Conservation (phyloP, 2,329 filamentous ascomycete genomes). For the Scedosporium dehoogii region DNA sequence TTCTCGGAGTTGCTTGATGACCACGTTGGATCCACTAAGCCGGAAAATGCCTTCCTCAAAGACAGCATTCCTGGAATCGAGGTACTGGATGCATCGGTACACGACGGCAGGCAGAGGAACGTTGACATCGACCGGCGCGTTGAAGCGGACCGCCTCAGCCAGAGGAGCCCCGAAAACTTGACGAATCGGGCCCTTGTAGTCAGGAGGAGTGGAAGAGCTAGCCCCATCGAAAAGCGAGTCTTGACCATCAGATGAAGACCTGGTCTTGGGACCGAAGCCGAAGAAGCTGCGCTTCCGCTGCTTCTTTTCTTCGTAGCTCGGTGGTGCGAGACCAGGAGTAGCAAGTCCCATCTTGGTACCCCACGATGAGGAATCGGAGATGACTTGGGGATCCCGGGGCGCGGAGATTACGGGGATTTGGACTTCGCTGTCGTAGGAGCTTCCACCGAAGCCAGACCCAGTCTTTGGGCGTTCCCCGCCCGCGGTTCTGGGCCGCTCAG, state of each 20-base stretch:
- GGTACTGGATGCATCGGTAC: constrained; percentile 89
- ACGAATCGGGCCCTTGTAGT: constrained; percentile 44
- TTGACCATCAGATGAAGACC: constrained; percentile 47
- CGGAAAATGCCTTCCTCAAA: constrained; percentile 93
- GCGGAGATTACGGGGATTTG: constrained; percentile 55
- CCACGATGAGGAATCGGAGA: constrained; percentile 76
- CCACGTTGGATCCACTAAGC: constrained; percentile 89
- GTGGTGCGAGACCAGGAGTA: constrained; percentile 28
- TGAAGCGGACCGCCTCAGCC: constrained; percentile 75
- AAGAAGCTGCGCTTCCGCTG: constrained; percentile 70
- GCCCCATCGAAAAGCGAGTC: constrained; percentile 44
- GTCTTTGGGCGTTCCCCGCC: constrained; percentile 23
- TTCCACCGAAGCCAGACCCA: constrained; percentile 22
- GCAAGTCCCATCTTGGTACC: constrained; percentile 53
- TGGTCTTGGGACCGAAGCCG: constrained; percentile 53
- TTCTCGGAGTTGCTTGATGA: constrained; percentile 84
- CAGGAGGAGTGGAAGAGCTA: constrained; percentile 30
- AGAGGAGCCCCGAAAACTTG: constrained; percentile 80
- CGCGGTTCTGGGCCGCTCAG: constrained; percentile 4
- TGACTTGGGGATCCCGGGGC: constrained; percentile 74
- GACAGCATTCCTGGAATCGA: constrained; percentile 71
- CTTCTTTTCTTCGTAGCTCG: constrained; percentile 63
- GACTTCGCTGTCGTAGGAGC: constrained; percentile 21
- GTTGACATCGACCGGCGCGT: constrained; percentile 60
- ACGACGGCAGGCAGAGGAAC: constrained; percentile 83